Evolutionary conservation across 2,329 filamentous ascomycete species (phyloP).

Genomic region (Periglandula ipomoeae): DNA sequence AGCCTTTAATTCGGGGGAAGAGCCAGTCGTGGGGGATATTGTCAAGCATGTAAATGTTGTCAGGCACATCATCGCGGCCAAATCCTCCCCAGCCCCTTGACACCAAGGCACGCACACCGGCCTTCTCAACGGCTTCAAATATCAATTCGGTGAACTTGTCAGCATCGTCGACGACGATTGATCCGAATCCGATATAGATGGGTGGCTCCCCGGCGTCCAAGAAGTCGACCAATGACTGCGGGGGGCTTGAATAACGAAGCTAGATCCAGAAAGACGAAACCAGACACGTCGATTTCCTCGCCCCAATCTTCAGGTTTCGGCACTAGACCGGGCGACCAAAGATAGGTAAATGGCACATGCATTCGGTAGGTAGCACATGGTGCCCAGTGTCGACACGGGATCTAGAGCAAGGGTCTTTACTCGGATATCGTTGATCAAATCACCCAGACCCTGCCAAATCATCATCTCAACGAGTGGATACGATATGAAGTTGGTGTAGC

Average conservation of each 20-base stretch:
- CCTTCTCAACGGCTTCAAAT: slow-evolving; percentile 55
- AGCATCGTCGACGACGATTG: slow-evolving; percentile 66
- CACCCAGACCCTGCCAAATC: slow-evolving; percentile 82
- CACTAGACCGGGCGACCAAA: slow-evolving; percentile 58
- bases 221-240: slow-evolving; percentile 45
- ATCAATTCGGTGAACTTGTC: slow-evolving; percentile 61
- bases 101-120: slow-evolving; percentile 61
- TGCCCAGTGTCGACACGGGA: slow-evolving; percentile 66
- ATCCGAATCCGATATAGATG: slow-evolving; percentile 69
- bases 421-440: slow-evolving; percentile 68
- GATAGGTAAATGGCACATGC: slow-evolving; percentile 67
- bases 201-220: slow-evolving; percentile 47
- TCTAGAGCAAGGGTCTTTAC: slow-evolving; percentile 61
- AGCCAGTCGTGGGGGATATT: slow-evolving; percentile 73
- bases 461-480: slow-evolving; percentile 78
- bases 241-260: slow-evolving; percentile 53
- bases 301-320: slow-evolving; percentile 63
- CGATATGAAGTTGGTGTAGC: slow-evolving; percentile 71
- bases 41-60: slow-evolving; percentile 61
- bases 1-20: slow-evolving; percentile 56
- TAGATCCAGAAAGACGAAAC: slow-evolving; percentile 69
- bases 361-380: slow-evolving; percentile 63
- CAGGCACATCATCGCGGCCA: slow-evolving; percentile 47
- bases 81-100: slow-evolving; percentile 70
- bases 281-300: slow-evolving; percentile 61